Base-by-base conservation (phyloP, 2,329 filamentous ascomycete species). In the Nannizzia gypsea region DNA sequence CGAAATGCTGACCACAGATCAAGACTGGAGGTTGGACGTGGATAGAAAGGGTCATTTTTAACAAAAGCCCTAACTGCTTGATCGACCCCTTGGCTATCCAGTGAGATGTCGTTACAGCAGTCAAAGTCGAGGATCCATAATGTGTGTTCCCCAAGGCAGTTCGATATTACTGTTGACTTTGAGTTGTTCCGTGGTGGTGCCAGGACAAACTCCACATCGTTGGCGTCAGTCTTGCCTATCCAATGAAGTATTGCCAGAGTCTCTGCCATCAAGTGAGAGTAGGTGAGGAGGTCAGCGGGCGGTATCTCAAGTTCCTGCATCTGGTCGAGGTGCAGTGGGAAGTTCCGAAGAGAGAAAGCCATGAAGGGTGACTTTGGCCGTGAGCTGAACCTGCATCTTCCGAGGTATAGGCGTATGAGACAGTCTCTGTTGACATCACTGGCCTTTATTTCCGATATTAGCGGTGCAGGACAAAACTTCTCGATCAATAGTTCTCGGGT, bases 171-270 rank as follows among this genome's bases (percentile, higher is more conserved):
- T 46, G 56, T 13, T 44, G 56, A 31, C 6, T 56, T 31, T 11
- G 15, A 3, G 24, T 6, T 24, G 3, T 40, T 2, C 3, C 6
- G 55, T 3, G 61, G 62, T 2, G 66, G 60, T 0, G 67, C 72
- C 1, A 83, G 73, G 0, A 83, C 81, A 63, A 82, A 83, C 56
- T 84, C 79, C 1, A 84, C 72, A 52, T 82, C 80, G 38, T 77
- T 78, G 0, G 74, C 80, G 62, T 83, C 80, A 0, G 81, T 65
- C 9, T 68, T 62, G 0, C 71, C 75, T 1, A 64, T 52, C 80
- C 79, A 84, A 61, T 81, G 76, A 57, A 83, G 68, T 2, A 78
- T 69, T 0, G 81, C 80, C 0, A 83, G 71, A 0, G 76, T 71
- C 3, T 79, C 73, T 0, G 77, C 81, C 74, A 83, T 81, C 0